Base-by-base conservation (phyloP, 345 rosid species). In the Eucalyptus curtisii region DNA sequence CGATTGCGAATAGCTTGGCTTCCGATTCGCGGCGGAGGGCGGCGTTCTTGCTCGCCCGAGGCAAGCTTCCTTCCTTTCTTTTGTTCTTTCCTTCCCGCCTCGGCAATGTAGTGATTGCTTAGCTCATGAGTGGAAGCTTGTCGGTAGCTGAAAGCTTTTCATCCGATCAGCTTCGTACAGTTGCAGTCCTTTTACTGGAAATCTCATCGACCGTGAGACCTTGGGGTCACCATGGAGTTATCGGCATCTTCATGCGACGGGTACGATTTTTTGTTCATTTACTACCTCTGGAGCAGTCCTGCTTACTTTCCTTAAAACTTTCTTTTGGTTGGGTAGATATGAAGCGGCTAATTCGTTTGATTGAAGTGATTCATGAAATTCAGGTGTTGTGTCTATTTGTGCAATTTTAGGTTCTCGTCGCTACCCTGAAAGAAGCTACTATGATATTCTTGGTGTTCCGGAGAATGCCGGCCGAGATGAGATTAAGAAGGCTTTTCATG, bases 401-500 rank as follows among this genome's bases (percentile, higher is more conserved):
- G 2, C 30, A 20, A 40, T 53, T 47, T 59, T 90, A 96, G 99
- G 98, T 88, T 81, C 80, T 82, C 85, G 88, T 13, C 88, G 85
- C 86, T 91, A 95, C 68, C 90, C 93, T 87, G 93, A 92, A 88
- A 91, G 87, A 86, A 93, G 92, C 86, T 95, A 90, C 91, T 96
- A 97, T 87, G 96, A 96, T 89, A 88, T 96, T 90, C 98, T 97
- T 17, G 98, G 99, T 50, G 97, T 96, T 89, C 88, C 96, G 6
- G 92, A 93, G 53, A 94, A 92, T 91, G 99, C 98, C 57, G 89
- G 96, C 17, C 90, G 93, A 44, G 97, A 96, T 15, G 98, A 97
- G 92, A 96, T 97, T 87, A 96, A 96, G 92, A 95, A 94, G 92
- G 95, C 99, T 10, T 97, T 95, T 92, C 98, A 90, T 91, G 88